Conservation (phyloP, 305 asterid genomes). For the Lippia alba region DNA sequence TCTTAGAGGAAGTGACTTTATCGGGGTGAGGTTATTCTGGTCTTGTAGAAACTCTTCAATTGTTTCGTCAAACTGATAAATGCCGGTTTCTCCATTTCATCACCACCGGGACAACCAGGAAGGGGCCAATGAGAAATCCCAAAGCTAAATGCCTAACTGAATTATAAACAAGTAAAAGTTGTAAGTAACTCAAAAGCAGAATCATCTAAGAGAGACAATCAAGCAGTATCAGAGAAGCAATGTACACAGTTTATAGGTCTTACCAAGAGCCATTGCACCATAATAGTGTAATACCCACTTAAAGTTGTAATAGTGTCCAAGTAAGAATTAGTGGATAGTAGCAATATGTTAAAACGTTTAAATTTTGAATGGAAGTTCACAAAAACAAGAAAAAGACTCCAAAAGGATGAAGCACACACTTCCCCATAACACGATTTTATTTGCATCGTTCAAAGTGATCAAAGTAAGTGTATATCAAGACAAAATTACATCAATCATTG, state of each 20-base stretch:
- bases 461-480: conserved; percentile 35
- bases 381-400: conserved; percentile 18
- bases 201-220: too few species aligned
- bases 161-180: background rate
- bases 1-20: conserved; percentile 42
- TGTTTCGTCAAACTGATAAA: conserved; percentile 43
- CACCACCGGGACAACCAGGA: conserved; percentile 37
- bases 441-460: conserved; percentile 52
- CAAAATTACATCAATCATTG: background rate
- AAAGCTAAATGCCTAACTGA: conserved; percentile 46
- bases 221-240: too few species aligned
- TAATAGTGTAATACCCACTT: background rate
- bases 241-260: conserved; percentile 23
- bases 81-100: conserved; percentile 43
- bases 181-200: too few species aligned
- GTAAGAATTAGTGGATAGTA: conserved; percentile 15
- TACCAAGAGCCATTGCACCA: conserved; percentile 48
- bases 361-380: conserved; percentile 8
- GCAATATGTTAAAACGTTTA: background rate
- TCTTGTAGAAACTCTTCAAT: conserved; percentile 45
- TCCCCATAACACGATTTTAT: conserved; percentile 46
- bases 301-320: conserved; percentile 38
- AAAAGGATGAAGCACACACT: conserved; percentile 35
- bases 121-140: conserved; percentile 44
- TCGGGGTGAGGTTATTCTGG: conserved; percentile 42